Base-by-base conservation (phyloP, 2,329 filamentous ascomycete genomes). In the Didymellaceae sp. region DNA sequence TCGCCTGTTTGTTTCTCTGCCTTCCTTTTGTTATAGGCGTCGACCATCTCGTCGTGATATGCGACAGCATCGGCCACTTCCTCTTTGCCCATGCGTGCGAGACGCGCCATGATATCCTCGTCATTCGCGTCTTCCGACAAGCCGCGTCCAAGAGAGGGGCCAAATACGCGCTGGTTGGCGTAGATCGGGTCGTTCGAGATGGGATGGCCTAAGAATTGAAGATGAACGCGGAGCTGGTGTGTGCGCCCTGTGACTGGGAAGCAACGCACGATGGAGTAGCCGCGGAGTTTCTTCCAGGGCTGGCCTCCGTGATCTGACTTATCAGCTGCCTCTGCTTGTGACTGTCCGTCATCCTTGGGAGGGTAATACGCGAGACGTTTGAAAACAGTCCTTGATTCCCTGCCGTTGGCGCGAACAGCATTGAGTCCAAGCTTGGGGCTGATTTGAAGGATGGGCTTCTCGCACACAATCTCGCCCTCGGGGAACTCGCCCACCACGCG, bases 181-280 rank as follows among this genome's bases (percentile, higher is more conserved):
- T 99, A 99, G 63, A 99, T 97, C 6, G 94, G 94, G 68, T 99
- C 94, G 72, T 99, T 99, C 58, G 91, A 87, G 62, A 99, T 97
- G 1, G 94, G 94, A 68, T 97, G 89, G 1, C 94, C 94, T 3
- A 99, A 79, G 72, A 90, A 96, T 70, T 99, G 94, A 13, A 99
- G 81, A 67, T 99, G 94, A 14, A 99, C 94, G 25, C 94, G 86
- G 39, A 99, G 83, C 72, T 99, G 94, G 68, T 99, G 94, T 10
- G 94, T 99, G 41, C 94, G 85, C 0, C 94, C 94, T 0, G 94
- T 99, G 21, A 97, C 84, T 0, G 94, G 94, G 49, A 96, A 82
- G 71, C 94, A 97, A 61, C 94, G 88, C 13, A 99, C 92, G 58
- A 99, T 91, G 21, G 91, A 96, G 75, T 97, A 97, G 26, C 92